Evolutionary conservation across 345 rosid genomes (phyloP), one percentile per base, ranked within the genome.

Genomic region (Gossypium thurberi): DNA sequence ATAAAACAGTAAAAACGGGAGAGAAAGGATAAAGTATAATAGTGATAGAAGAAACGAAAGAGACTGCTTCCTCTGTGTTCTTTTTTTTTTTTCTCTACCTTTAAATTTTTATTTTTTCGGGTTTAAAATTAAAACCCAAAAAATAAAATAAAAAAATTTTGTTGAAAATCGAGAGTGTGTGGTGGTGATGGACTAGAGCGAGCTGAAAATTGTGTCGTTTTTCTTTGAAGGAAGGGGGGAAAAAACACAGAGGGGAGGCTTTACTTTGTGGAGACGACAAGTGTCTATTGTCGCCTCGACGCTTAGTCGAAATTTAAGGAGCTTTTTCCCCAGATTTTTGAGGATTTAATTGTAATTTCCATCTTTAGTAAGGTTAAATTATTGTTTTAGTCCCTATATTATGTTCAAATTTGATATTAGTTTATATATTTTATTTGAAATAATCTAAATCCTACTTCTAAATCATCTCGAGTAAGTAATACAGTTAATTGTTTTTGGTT

Each of bases 301-400:
- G 88, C 91, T 91, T 5, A 63, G 85, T 85, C 82, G 77, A 69
- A 64, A 82, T 87, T 86, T 91, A 88, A 87, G 82, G 87, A 78
- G 63, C 77, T 20, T 10, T 11, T 44, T 8, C 25, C 20, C 23
- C 55, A 46, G 7, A 50, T 50, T 13, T 64, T 10, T 57, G 37
- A 51, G 61, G 50, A 25, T 64, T 64, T 44, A 48, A 26, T 62
- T 57, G n/a, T 33, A 18, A 51, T 57, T 61, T 25, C 11, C 3
- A 11, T 9, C 4, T 23, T 51, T 51, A 6, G 6, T 17, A 51
- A 14, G 55, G 15, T 33, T 33, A 51, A 51, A 51, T 51, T 51
- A 51, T 14, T 6, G 2, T 14, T 17, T 5, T 51, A 51, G 55
- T 51, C 18, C 55, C n/a, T 50, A 0, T 5, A 15, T 50, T 33